Evolutionary conservation across 306 rosid species (phyloP).

Genomic region (Gleditsia sinensis): DNA sequence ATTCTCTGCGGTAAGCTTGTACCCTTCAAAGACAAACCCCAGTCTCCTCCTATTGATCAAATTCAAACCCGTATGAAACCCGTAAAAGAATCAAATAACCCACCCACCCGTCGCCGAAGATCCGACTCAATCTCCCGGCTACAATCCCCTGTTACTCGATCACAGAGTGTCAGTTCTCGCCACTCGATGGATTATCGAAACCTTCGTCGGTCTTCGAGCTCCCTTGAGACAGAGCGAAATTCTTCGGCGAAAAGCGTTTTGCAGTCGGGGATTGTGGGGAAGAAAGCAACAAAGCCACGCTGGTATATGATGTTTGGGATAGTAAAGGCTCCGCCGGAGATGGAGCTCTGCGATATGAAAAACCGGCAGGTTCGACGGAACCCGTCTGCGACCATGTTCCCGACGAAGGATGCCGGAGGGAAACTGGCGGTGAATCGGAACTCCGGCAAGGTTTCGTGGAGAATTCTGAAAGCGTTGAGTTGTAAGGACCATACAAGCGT

Average conservation of each 20-base stretch:
- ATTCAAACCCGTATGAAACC: not conserved
- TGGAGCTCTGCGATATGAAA: conserved; percentile 81
- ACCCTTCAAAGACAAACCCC: conserved; percentile 39
- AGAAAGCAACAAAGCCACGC: conserved; percentile 54
- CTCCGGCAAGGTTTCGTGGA: conserved; percentile 77
- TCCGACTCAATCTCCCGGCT: conserved; percentile 55
- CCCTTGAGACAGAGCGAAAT: conserved; percentile 50
- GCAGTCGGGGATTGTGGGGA: conserved; percentile 24
- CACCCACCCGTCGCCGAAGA: conserved; percentile 30
- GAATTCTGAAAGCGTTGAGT: conserved; percentile 69
- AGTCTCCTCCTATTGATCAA: not conserved
- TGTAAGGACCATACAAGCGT: conserved; percentile 78
- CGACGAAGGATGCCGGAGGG: conserved; percentile 28
- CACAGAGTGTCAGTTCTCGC: conserved; percentile 39
- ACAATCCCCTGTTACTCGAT: conserved; percentile 48
- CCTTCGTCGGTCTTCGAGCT: conserved; percentile 37
- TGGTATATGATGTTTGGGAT: conserved; percentile 76
- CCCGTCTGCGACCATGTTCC: conserved; percentile 39
- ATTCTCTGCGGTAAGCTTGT: conserved; percentile 62
- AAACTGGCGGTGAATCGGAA: conserved; percentile 44
- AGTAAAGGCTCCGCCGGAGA: conserved; percentile 70
- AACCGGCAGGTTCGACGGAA: conserved; percentile 68
- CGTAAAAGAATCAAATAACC: not conserved
- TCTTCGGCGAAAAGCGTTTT: conserved; percentile 34
- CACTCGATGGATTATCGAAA: conserved; percentile 44